Base-by-base conservation (phyloP, 768 basidiomycete species). In the Leccinum imitatum region DNA sequence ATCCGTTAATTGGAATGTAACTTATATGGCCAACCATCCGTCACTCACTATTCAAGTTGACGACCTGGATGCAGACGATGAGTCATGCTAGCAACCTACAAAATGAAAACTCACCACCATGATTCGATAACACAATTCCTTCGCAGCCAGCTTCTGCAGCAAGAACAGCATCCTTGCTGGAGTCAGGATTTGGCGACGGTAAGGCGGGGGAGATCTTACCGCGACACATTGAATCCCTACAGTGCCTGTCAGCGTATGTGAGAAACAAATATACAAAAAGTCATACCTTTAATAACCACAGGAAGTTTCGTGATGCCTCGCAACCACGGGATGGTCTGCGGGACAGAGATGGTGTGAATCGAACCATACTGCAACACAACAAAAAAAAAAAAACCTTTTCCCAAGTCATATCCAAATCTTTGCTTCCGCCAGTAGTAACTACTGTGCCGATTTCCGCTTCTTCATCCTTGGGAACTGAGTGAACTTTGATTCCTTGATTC, bases 51-150 rank as follows among this genome's bases (percentile, higher is more conserved):
- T 56, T 94, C 91, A 54, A 95, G 75, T 72, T 95, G 91, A 23
- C 93, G 83, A 46, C 89, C 89, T 65, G 53, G 44, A 30, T 56
- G 14, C 48, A 17, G 33, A 54, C 35, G n/a, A 55, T 63, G 23
- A 63, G 54, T 35, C 48, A 35, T 11, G 7, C 53, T 37, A 23
- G 17, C 13, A 31, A 23, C 50, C 46, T 47, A 5, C 35, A 13
- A 52, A 54, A 6, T 27, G 52, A 15, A 44, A 51, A 17, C 75
- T 65, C 67, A 82, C 92, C 95, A 58, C 95, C 95, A 65, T 98
- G 95, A 64, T 98, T 98, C 1, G 90, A 92, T 8, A 98, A 75
- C 57, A 95, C 79, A 62, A 98, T 93, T 6, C 90, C 95, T 57
- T 95, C 87, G 15, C 91, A 87, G 11, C 93, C 92, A 33, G 88